Evolutionary conservation across 495 filamentous ascomycete genomes (phyloP), one percentile per base, ranked within the genome.

Genomic region (Bacidia rubella): DNA sequence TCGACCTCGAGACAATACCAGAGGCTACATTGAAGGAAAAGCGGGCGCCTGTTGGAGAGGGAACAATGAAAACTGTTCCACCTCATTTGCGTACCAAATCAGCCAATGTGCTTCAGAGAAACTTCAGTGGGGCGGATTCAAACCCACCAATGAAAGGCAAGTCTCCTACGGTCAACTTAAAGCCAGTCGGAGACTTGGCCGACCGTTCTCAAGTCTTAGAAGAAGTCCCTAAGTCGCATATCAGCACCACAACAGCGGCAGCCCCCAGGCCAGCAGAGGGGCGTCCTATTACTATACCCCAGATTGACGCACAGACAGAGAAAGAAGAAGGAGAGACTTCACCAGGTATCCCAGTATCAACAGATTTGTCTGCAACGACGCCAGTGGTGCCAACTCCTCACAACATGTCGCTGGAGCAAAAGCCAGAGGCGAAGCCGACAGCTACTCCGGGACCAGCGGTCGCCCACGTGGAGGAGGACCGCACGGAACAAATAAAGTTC

Each of bases 401-500:
- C n/a, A n/a, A n/a, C n/a, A n/a, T n/a, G n/a, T n/a, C n/a, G n/a
- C n/a, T n/a, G n/a, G n/a, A n/a, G 7, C 29, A 15, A 35, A 35
- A 7, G 15, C 29, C 29, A 35, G 15, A 35, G 15, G 29, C 7
- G 29, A 15, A 5, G 29, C 15, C 29, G 29, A 35, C 29, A n/a
- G n/a, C n/a, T n/a, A n/a, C n/a, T n/a, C n/a, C n/a, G n/a, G n/a
- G n/a, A n/a, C n/a, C n/a, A n/a, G n/a, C 29, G 7, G 7, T 35
- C 9, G 9, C 20, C 11, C n/a, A 17, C 9, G 44, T 17, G 1
- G 51, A 56, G 17, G 56, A 62, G 43, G 52, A 62, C 47, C 61
- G 63, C 22, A 61, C 63, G 56, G 20, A 62, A 11, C 51, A 60
- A 17, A 44, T 51, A 2, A 58, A 53, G 20, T 66, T 68, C 48